Percentiles rank a stretch among this genome's conserved stretches.
Conservation (phyloP, 2,329 filamentous ascomycete genomes). For the Xylogone sp. region DNA sequence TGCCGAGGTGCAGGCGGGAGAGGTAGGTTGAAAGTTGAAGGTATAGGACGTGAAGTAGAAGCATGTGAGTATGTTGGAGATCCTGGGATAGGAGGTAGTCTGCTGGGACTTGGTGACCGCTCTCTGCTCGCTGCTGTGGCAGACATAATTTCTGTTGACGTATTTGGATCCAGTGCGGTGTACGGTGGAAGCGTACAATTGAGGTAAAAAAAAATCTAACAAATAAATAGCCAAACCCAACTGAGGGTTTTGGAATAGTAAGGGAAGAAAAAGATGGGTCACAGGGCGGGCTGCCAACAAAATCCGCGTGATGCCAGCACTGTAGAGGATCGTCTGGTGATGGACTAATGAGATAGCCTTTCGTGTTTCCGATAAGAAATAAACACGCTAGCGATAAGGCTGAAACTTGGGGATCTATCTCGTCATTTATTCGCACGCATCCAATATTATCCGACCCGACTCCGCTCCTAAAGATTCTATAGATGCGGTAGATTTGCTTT, state of each 20-base stretch:
- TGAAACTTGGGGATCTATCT: not conserved
- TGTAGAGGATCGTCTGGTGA: not conserved
- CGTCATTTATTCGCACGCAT: no score
- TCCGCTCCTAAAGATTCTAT: no score
- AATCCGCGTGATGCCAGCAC: not conserved
- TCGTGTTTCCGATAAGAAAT: not conserved
- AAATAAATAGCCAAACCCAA: not conserved
- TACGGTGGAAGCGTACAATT: not conserved
- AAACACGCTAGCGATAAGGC: not conserved
- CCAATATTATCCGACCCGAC: no score
- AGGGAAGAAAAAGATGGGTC: not conserved
- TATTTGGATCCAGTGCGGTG: not conserved
- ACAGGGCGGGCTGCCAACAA: not conserved
- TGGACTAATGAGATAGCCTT: not conserved
- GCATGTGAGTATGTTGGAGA: conserved; percentile 62
- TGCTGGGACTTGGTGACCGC: conserved; percentile 49
- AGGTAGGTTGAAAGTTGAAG: conserved; percentile 54
- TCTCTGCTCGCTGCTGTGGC: conserved; percentile 20
- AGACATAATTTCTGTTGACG: conserved; percentile 12
- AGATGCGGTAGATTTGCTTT: no score
- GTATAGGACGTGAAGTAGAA: conserved; percentile 55
- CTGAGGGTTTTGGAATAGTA: not conserved
- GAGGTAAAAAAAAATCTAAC: not conserved
- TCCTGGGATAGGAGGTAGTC: conserved; percentile 56
- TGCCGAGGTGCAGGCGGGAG: conserved; percentile 56